phyloP scores from a whole-genome alignment of 768 basidiomycete genomes.

The Trichaptum fuscoviolaceum region DNA sequence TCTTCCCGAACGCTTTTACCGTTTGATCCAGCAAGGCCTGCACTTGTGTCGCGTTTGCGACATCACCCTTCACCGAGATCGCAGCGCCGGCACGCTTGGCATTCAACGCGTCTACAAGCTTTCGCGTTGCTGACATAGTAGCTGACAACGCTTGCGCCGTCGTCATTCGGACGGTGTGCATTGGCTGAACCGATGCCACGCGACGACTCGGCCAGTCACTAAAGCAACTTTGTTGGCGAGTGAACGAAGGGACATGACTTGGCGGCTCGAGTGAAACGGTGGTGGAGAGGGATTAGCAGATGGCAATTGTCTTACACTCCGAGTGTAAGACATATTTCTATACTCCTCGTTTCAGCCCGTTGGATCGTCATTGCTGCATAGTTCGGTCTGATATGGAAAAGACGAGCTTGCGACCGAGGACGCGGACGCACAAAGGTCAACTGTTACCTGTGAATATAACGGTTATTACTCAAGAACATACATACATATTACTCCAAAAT shows the following conservation, averaged over 20 bases:
- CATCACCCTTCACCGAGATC: constrained; percentile 49
- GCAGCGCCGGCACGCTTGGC: constrained; percentile 37
- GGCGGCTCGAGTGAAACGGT: no score
- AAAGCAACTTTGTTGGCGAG: constrained; percentile 46
- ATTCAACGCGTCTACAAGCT: constrained; percentile 42
- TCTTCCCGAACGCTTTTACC: constrained; percentile 40
- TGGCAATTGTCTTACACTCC: no score
- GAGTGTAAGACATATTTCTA: no score
- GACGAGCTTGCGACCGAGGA: no score
- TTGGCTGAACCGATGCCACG: constrained; percentile 55
- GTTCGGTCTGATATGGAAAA: no score
- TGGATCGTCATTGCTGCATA: no score
- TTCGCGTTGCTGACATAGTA: constrained; percentile 42
- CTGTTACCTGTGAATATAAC: no score
- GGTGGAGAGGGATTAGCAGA: no score
- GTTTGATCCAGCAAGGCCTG: constrained; percentile 44
- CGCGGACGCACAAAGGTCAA: no score
- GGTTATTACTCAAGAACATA: no score
- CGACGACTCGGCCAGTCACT: constrained; percentile 57
- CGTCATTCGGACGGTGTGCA: constrained; percentile 44
- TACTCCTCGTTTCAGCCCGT: no score
- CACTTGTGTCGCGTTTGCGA: constrained; percentile 41
- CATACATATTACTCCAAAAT: no score
- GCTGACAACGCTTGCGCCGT: constrained; percentile 54
- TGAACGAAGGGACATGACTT: neutral